phyloP scores from a whole-genome alignment of 805 yeast genomes.

The Metschnikowia arizonensis region DNA sequence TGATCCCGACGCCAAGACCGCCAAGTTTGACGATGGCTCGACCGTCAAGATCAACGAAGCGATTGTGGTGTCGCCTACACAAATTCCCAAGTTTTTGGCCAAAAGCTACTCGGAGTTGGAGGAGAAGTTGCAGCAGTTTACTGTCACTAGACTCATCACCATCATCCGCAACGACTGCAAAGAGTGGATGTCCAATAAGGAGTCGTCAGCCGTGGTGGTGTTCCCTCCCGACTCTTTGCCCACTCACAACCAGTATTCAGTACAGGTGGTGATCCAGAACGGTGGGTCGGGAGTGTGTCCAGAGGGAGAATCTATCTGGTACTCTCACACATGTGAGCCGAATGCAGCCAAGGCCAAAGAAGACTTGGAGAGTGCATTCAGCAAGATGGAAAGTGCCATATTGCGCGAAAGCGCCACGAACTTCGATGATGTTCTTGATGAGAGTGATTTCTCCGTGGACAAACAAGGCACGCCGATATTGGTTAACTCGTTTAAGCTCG shows the following conservation, averaged over 20 bases:
- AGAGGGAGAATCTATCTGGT: constrained; percentile 85
- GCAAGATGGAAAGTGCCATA: constrained; percentile 73
- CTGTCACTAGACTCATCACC: constrained; percentile 71
- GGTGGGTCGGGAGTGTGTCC: constrained; percentile 87
- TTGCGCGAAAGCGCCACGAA: constrained; percentile 67
- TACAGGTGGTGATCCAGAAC: constrained; percentile 84
- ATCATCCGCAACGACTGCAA: constrained; percentile 82
- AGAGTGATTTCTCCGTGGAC: constrained; percentile 33
- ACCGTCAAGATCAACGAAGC: constrained; percentile 73
- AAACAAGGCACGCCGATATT: constrained; percentile 55
- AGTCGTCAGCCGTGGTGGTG: constrained; percentile 80
- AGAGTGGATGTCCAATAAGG: constrained; percentile 88
- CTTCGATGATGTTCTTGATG: constrained; percentile 41
- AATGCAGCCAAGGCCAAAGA: constrained; percentile 62
- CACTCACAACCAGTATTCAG: constrained; percentile 61
- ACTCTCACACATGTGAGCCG: constrained; percentile 69
- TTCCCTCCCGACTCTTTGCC: constrained; percentile 84
- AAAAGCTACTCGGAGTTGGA: constrained; percentile 39
- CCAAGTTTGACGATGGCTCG: constrained; percentile 72
- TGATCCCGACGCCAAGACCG: constrained; percentile 64
- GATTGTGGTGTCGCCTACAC: constrained; percentile 72
- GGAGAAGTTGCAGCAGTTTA: constrained; percentile 43
- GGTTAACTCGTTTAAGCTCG: constrained; percentile 77
- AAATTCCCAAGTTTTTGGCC: constrained; percentile 40
- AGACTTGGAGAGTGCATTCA: constrained; percentile 77